A percentile compares a stretch with the other conserved stretches of the same genome.
phyloP scores from a whole-genome alignment of 2,329 filamentous ascomycete genomes.

The Fusarium chuoi region DNA sequence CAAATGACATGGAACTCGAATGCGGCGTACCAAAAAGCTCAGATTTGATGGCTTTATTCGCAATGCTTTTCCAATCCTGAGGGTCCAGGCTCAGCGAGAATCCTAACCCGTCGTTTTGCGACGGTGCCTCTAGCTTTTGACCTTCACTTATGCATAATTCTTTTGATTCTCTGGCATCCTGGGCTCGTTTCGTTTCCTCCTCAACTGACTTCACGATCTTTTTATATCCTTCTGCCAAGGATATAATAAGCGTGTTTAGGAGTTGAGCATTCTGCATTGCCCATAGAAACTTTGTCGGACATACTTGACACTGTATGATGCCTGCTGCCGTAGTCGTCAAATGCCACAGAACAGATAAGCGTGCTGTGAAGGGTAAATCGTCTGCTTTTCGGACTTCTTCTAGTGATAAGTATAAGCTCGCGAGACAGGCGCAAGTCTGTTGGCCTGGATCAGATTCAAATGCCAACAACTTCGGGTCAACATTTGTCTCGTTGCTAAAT shows the following conservation, averaged over 20 bases:
- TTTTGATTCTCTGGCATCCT: conserved; percentile 28
- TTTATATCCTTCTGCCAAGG: conserved; percentile 41
- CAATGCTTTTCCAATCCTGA: conserved; percentile 30
- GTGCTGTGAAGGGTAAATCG: conserved; percentile 26
- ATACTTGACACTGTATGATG: conserved; percentile 37
- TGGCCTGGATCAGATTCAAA: conserved; percentile 15
- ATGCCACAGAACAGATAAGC: conserved; percentile 28
- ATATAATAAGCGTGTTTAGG: conserved; percentile 39
- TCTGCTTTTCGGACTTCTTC: conserved; percentile 41
- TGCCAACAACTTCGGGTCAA: conserved; percentile 19
- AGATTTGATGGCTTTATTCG: conserved; percentile 34
- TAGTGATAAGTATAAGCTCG: conserved; percentile 38
- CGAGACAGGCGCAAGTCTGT: conserved; percentile 39
- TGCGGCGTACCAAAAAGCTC: conserved; percentile 28
- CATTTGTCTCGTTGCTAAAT: conserved; percentile 32
- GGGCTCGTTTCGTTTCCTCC: conserved; percentile 32
- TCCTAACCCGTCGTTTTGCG: neutral
- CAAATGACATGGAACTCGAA: conserved; percentile 7
- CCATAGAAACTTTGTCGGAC: conserved; percentile 41
- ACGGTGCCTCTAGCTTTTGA: neutral
- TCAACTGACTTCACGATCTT: conserved; percentile 37
- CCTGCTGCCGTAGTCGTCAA: conserved; percentile 24
- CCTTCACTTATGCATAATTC: conserved; percentile 24
- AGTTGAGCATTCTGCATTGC: conserved; percentile 44
- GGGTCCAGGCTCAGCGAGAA: conserved; percentile 31